Evolutionary conservation across 1,139 yeast genomes (phyloP).

Genomic region (Geotrichum fermentans): DNA sequence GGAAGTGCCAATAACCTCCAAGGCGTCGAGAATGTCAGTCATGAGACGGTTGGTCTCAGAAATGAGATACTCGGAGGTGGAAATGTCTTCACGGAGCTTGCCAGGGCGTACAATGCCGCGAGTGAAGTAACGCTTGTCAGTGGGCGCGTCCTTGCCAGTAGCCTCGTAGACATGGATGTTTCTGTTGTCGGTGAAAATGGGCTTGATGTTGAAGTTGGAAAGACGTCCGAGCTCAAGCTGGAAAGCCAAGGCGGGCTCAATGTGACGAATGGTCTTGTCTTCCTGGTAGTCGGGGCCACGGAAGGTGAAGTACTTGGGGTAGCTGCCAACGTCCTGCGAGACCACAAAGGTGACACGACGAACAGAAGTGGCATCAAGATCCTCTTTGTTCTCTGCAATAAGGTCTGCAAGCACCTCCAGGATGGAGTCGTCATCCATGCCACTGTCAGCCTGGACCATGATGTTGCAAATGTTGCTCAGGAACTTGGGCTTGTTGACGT

Average conservation of each 20-base stretch:
- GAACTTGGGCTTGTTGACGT: constrained; percentile 32
- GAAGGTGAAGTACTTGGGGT: constrained; percentile 94
- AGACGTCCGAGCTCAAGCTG: constrained; percentile 92
- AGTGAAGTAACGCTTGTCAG: constrained; percentile 93
- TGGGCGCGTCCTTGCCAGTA: constrained; percentile 85
- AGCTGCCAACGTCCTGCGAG: constrained; percentile 75
- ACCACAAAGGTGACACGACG: constrained; percentile 91
- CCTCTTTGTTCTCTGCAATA: constrained; percentile 64
- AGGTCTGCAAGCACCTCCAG: constrained; percentile 59
- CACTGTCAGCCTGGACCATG: constrained; percentile 68
- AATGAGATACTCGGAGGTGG: constrained; percentile 87
- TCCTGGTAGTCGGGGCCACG: constrained; percentile 72
- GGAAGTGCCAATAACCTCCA: constrained; percentile 92
- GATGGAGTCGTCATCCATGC: constrained; percentile 63
- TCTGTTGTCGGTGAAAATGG: constrained; percentile 93
- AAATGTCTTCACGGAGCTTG: constrained; percentile 82
- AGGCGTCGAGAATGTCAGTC: constrained; percentile 90
- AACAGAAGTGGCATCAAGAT: constrained; percentile 62
- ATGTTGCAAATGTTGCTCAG: constrained; percentile 78
- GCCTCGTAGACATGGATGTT: constrained; percentile 97
- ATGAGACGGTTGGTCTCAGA: constrained; percentile 94
- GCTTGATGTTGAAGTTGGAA: constrained; percentile 90
- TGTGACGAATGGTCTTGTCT: constrained; percentile 91
- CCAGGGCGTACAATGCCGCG: constrained; percentile 98
- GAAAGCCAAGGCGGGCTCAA: constrained; percentile 97